Evolutionary conservation across 2,329 filamentous ascomycete species (phyloP).

Genomic region (Furcasterigmium furcatum): DNA sequence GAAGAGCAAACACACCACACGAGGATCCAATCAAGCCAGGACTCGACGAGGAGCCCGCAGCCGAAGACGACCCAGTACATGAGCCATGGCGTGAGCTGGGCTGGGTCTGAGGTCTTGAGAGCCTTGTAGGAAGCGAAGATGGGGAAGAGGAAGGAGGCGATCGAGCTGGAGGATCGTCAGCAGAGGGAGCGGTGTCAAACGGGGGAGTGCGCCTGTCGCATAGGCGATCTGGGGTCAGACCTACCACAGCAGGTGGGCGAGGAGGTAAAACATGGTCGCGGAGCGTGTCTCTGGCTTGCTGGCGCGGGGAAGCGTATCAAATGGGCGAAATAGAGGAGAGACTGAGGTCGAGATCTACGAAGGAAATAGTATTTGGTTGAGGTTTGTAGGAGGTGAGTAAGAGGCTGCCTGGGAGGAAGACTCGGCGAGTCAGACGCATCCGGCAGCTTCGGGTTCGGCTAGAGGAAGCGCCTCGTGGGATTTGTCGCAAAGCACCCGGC

Average conservation of each 20-base stretch:
- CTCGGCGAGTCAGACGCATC: not conserved
- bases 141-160: conserved; percentile 88
- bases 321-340: not conserved
- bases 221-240: conserved; percentile 28
- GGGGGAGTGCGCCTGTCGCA: not conserved
- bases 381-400: not conserved
- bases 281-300: not conserved
- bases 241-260: conserved; percentile 76
- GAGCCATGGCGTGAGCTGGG: conserved; percentile 91
- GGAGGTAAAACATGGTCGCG: conserved; percentile 68
- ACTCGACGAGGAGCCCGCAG: conserved; percentile 77
- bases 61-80: conserved; percentile 98
- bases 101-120: conserved; percentile 85
- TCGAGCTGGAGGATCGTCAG: conserved; percentile 52
- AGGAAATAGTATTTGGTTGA: not conserved
- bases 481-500: too few species aligned
- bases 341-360: not conserved
- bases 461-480: too few species aligned
- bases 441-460: too few species aligned
- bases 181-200: not conserved
- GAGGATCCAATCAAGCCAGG: conserved; percentile 83
- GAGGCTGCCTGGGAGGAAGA: too few species aligned
- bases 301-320: not conserved
- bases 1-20: conserved; percentile 55
- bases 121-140: conserved; percentile 98